Evolutionary conservation across 164 flowering plant species (phyloP).

Genomic region (Kingdonia uniflora): DNA sequence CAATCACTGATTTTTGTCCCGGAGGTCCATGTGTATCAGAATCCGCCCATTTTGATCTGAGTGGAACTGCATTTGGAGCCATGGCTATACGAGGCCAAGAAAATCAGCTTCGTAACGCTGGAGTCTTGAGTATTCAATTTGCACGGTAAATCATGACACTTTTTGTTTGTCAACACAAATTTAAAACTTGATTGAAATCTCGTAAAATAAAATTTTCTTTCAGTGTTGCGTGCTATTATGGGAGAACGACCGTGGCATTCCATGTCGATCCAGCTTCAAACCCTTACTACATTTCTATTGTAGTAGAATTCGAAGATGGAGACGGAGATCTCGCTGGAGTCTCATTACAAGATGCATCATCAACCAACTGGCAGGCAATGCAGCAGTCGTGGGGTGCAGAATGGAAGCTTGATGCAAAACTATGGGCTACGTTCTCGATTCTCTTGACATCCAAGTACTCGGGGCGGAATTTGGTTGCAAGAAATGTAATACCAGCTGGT

Average conservation of each 20-base stretch:
- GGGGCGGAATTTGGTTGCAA: conserved; percentile 30
- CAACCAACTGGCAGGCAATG: conserved; percentile 29
- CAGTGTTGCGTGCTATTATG: conserved; percentile 47
- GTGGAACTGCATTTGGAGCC: conserved; percentile 73
- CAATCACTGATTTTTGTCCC: conserved; percentile 50
- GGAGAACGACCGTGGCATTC: conserved; percentile 31
- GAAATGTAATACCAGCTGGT: conserved; percentile 49
- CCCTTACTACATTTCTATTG: conserved; percentile 32
- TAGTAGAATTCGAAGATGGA: conserved; percentile 41
- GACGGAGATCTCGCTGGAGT: conserved; percentile 48
- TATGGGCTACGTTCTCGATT: conserved; percentile 43
- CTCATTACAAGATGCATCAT: conserved; percentile 14
- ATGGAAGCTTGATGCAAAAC: conserved; percentile 35
- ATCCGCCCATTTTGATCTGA: conserved; percentile 51
- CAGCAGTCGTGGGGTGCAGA: conserved; percentile 63
- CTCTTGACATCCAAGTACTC: conserved; percentile 28
- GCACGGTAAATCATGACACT: conserved; percentile 25
- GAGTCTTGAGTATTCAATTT: conserved; percentile 36
- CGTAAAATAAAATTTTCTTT: too few relatives aligned
- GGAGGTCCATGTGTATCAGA: conserved; percentile 33
- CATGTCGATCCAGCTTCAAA: conserved; percentile 52
- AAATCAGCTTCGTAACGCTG: conserved; percentile 41
- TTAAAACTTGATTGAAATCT: too few relatives aligned
- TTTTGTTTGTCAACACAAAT: too few relatives aligned
- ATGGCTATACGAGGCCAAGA: conserved; percentile 49